phyloP scores from a whole-genome alignment of 345 rosid species.

The Gossypium arboreum region DNA sequence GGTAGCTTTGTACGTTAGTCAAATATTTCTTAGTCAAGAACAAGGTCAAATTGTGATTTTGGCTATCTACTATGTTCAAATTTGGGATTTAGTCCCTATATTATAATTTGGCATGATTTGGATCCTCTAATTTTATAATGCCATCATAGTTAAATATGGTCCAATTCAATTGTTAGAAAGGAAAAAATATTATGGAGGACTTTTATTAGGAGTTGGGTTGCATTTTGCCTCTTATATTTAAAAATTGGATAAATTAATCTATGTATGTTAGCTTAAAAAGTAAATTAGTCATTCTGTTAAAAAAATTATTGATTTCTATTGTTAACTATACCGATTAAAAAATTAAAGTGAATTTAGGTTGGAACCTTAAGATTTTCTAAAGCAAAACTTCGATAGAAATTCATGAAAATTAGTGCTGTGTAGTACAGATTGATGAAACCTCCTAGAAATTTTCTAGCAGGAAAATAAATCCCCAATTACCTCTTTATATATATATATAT shows the following conservation, averaged over 20 bases:
- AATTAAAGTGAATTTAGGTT: neutral
- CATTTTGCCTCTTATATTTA: fast-evolving
- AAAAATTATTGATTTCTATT: no score
- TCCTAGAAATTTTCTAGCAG: constrained; percentile 2
- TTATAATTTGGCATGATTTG: neutral
- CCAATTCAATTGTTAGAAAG: no score
- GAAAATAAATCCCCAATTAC: neutral
- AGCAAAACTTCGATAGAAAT: neutral
- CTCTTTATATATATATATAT: no score
- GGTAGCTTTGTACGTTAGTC: neutral
- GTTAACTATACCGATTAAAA: neutral
- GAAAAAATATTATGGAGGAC: no score
- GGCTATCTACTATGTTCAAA: neutral
- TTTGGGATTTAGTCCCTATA: neutral
- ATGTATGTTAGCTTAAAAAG: no score
- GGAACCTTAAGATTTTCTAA: neutral
- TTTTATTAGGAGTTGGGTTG: no score
- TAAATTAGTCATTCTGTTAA: fast-evolving
- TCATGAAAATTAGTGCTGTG: neutral
- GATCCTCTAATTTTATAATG: neutral
- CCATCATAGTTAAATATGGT: neutral
- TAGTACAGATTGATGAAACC: neutral
- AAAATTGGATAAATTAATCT: no score
- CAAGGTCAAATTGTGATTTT: neutral
- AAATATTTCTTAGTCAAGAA: neutral